These are phyloP conservation scores for Cinchona pubescens DNA, from an alignment of 257 asterid species.

Conservation along the genomic window DNA sequence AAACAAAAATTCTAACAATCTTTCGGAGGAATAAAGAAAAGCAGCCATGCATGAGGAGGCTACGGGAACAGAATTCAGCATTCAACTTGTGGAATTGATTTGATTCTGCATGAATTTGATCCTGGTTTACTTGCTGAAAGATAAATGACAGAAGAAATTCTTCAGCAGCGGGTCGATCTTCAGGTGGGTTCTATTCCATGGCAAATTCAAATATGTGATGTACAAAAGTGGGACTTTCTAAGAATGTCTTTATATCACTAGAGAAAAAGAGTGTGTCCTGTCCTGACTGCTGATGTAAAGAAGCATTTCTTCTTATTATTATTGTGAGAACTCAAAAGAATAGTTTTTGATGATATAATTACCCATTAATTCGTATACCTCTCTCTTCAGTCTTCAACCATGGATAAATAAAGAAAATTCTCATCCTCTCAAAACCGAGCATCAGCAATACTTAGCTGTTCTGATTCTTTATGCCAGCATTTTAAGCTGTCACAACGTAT, in stretches of 20 bases:
- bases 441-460: constrained; percentile 15
- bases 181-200: neutral
- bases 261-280: constrained; percentile 12
- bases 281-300: constrained; percentile 10
- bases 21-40: neutral
- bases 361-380: constrained; percentile 11
- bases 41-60: neutral
- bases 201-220: neutral
- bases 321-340: neutral
- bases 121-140: neutral
- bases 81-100: constrained; percentile 12
- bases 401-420: constrained; percentile 15
- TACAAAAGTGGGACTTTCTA: neutral
- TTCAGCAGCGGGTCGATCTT: neutral
- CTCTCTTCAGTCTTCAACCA: constrained; percentile 14
- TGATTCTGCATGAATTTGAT: neutral
- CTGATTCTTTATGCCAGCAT: constrained; percentile 29
- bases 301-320: constrained; percentile 16
- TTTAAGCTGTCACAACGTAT: too few species aligned
- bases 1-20: neutral
- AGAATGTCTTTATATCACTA: constrained; percentile 1
- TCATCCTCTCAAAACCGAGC: constrained; percentile 22
- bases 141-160: neutral
- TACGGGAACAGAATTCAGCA: neutral
- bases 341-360: constrained; percentile 2